Base-by-base conservation (phyloP, 192 early-diverging fungal genomes). In the Coemansia furcata region DNA sequence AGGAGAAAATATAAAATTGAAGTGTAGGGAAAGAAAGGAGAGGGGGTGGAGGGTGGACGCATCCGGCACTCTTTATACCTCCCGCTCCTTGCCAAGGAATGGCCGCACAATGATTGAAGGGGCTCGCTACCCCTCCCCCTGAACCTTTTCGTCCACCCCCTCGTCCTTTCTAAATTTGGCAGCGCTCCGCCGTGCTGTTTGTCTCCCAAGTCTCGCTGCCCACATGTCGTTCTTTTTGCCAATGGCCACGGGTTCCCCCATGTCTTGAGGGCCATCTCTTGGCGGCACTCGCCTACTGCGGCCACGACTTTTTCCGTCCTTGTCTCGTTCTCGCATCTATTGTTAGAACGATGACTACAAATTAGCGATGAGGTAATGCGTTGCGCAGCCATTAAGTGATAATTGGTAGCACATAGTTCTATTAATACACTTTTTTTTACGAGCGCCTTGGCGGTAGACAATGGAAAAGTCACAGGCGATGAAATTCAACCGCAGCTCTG, bases 201-300 rank as follows among this genome's bases (percentile, higher is more conserved):
- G 21, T 47, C 46, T 47, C 46, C 21, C 46, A 47, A 47, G 46
- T 47, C 46, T 23, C 21, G 46, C 19, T 21, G 19, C 8, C 39
- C 39, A 40, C 39, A 40, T 40, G 39, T 40, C 14, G 9, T 40
- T 14, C 37, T 40, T 11, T 40, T 10, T 1, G 23, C 23, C 23
- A 26, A 26, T 26, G 23, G 0, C 23, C 23, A 57, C 54, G 32
- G 30, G 32, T 32, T 15, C 17, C 54, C 54, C 30, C 54, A 57
- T 57, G 54, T 57, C 54, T 57, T 33, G 54, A 35, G 54, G 23
- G 54, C 54, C 54, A 35, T 57, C 14, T 57, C 54, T 57, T 57
- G 54, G 54, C 54, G 54, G 54, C 54, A 30, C 29, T 54, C 11
- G 12, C 30, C 6, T 30, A 32, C 54, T 57, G 54, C 54, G 54